Conservation (phyloP, 2,329 filamentous ascomycete genomes). For the Pyrenochaeta sp. region DNA sequence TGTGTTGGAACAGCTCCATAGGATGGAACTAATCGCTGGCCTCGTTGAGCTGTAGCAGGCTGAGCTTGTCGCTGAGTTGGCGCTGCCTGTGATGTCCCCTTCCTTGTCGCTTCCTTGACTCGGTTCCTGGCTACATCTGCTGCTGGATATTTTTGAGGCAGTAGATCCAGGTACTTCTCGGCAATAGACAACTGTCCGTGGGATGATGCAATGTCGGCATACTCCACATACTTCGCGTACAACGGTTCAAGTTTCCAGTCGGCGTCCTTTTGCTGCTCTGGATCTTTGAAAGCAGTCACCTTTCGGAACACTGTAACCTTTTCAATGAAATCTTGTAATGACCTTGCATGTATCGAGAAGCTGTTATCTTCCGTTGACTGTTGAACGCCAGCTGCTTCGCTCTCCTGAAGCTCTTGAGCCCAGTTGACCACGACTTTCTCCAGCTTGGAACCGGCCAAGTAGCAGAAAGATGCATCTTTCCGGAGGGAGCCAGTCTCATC, state of each 20-base stretch:
- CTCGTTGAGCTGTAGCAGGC: constrained; percentile 43
- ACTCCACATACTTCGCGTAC: constrained; percentile 96
- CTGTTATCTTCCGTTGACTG: constrained; percentile 75
- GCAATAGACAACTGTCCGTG: constrained; percentile 88
- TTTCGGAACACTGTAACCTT: constrained; percentile 97
- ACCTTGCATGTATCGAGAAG: constrained; percentile 90
- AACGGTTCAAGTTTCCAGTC: constrained; percentile 89
- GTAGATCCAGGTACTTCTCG: constrained; percentile 88
- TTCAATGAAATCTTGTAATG: constrained; percentile 93
- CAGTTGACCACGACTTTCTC: constrained; percentile 97
- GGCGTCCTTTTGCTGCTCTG: constrained; percentile 72
- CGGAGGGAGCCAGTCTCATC: constrained; percentile 62
- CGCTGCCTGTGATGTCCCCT: constrained; percentile 56
- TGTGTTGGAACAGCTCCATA: constrained; percentile 37
- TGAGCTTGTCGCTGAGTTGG: constrained; percentile 53
- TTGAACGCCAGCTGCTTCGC: constrained; percentile 77
- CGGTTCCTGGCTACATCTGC: constrained; percentile 87
- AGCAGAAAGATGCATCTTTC: constrained; percentile 96
- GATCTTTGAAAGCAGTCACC: constrained; percentile 89
- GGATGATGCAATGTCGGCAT: constrained; percentile 91
- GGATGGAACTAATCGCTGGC: constrained; percentile 46
- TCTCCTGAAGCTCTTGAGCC: constrained; percentile 87
- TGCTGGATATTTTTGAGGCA: constrained; percentile 83
- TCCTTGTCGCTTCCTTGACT: constrained; percentile 83
- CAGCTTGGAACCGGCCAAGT: constrained; percentile 91